These are phyloP conservation scores for Fusarium sp. DNA, from an alignment of 2,329 filamentous ascomycete species.

Conservation along the genomic window DNA sequence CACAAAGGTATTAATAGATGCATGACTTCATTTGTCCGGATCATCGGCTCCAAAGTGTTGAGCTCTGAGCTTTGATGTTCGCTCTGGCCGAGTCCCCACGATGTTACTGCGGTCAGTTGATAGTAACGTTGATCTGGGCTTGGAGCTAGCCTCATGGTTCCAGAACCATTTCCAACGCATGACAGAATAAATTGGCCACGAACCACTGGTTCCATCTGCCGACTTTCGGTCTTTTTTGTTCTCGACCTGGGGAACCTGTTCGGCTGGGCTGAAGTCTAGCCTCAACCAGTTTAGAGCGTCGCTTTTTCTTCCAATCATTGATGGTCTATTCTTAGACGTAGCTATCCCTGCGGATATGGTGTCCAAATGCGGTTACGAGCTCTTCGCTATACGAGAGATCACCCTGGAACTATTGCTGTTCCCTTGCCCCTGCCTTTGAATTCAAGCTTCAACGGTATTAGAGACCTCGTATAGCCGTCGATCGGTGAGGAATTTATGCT, in stretches of 20 bases:
- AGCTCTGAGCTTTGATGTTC: slow-evolving; percentile 1
- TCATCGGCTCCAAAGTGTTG: slow-evolving; percentile 9
- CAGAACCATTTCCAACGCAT: background rate
- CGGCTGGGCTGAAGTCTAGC: background rate
- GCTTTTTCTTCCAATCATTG: background rate
- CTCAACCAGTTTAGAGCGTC: fast-evolving
- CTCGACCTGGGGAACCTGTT: slow-evolving; percentile 15
- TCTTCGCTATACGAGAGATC: slow-evolving; percentile 18
- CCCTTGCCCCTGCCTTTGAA: background rate
- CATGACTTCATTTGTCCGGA: slow-evolving; percentile 16
- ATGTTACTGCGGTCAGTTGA: slow-evolving; percentile 12
- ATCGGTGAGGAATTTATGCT: background rate
- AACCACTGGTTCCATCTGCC: fast-evolving
- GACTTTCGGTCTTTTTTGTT: background rate
- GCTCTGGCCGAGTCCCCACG: background rate
- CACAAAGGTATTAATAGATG: slow-evolving; percentile 28
- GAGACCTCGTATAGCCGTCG: slow-evolving; percentile 25
- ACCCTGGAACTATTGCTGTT: background rate
- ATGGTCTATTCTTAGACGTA: slow-evolving; percentile 16
- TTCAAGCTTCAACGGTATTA: background rate
- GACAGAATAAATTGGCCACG: slow-evolving; percentile 15
- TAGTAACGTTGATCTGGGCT: background rate
- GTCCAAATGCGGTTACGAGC: slow-evolving; percentile 13
- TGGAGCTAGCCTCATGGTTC: background rate
- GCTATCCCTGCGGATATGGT: background rate